Conservation (phyloP, 2,329 filamentous ascomycete species). For the Trematosphaeria pertusa region DNA sequence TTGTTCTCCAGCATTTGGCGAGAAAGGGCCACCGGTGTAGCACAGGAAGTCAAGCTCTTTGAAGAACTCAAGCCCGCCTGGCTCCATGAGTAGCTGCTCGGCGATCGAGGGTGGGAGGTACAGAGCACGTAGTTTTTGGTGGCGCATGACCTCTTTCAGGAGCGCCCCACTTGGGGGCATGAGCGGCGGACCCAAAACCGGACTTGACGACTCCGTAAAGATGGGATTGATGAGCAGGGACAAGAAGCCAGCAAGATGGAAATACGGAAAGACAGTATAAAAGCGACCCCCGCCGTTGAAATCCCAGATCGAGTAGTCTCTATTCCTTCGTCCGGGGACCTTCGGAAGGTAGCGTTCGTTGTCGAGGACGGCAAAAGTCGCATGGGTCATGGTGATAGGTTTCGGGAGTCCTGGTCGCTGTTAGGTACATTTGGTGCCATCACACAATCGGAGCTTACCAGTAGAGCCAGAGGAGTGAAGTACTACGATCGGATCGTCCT, state of each 20-base stretch:
- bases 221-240: conserved; percentile 19
- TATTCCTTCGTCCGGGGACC: conserved; percentile 9
- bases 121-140: conserved; percentile 17
- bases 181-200: conserved; percentile 17
- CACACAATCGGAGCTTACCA: conserved; percentile 7
- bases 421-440: neutral
- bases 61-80: conserved; percentile 20
- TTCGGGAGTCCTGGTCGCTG: conserved; percentile 36
- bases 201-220: conserved; percentile 19
- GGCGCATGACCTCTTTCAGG: conserved; percentile 16
- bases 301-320: conserved; percentile 23
- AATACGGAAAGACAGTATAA: conserved; percentile 22
- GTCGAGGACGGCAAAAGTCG: conserved; percentile 18
- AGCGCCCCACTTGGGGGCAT: conserved; percentile 18
- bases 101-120: conserved; percentile 22
- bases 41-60: conserved; percentile 19
- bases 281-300: conserved; percentile 15
- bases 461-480: conserved; percentile 47
- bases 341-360: conserved; percentile 14
- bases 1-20: conserved; percentile 12
- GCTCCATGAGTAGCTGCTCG: conserved; percentile 16
- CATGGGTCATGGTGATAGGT: conserved; percentile 30
- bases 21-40: conserved; percentile 20
- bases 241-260: conserved; percentile 15
- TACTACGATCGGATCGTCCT: conserved; percentile 30